Evolutionary conservation across 129 eudicot genomes (phyloP).

Genomic region (Flaveria bidentis): DNA sequence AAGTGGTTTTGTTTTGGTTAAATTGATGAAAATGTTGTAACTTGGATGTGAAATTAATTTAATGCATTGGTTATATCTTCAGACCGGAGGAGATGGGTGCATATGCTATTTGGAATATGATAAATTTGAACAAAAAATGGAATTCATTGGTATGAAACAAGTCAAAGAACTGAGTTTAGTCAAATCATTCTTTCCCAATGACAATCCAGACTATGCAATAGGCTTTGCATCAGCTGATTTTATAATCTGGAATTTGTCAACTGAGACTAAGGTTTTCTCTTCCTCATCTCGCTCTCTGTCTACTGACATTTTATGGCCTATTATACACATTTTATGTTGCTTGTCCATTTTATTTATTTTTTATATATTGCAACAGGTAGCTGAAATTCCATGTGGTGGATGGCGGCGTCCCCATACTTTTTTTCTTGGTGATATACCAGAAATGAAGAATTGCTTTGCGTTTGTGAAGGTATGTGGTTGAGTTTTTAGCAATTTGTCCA

Average conservation of each 20-base stretch:
- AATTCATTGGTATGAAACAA: slow-evolving; percentile 90
- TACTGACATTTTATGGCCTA: slow-evolving; percentile 6
- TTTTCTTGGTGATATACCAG: slow-evolving; percentile 78
- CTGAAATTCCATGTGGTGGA: slow-evolving; percentile 86
- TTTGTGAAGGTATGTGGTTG: slow-evolving; percentile 71
- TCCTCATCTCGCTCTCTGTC: slow-evolving; percentile 28
- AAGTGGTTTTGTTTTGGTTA: neutral
- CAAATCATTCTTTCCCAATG: slow-evolving; percentile 49
- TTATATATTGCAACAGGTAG: slow-evolving; percentile 50
- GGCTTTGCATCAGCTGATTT: slow-evolving; percentile 87
- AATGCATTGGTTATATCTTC: slow-evolving; percentile 13
- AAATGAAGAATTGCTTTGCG: slow-evolving; percentile 72
- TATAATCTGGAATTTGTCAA: slow-evolving; percentile 71
- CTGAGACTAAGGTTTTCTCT: slow-evolving; percentile 75
- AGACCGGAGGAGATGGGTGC: slow-evolving; percentile 99
- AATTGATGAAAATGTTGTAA: slow-evolving; percentile 14
- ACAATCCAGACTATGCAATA: slow-evolving; percentile 59
- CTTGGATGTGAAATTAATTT: neutral
- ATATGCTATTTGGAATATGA: slow-evolving; percentile 80
- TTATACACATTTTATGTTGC: neutral
- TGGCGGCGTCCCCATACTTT: slow-evolving; percentile 97
- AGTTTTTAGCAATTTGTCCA: neutral
- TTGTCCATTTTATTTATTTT: slow-evolving; percentile 2
- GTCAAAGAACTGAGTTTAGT: slow-evolving; percentile 81
- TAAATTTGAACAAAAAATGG: slow-evolving; percentile 45